Percentiles rank a stretch among this genome's conserved stretches.
Evolutionary conservation across 352 stramenopile genomes (phyloP).

Genomic region (Globisporangium canariense): DNA sequence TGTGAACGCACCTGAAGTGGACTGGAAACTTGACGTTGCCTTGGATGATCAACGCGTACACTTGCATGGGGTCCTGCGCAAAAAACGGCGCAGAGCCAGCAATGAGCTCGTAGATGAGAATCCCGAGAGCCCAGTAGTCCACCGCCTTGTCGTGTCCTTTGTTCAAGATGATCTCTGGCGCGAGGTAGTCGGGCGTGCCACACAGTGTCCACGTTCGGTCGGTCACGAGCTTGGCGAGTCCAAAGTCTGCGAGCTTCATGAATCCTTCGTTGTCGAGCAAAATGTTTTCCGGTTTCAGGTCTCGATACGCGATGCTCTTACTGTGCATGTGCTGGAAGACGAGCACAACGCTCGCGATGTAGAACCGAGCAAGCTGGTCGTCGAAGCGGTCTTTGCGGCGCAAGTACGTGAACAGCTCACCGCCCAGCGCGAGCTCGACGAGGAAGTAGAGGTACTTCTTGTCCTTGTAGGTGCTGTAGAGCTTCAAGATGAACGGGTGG

Average conservation of each 20-base stretch:
- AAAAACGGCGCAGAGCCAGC: constrained; percentile 86
- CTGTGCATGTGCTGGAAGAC: constrained; percentile 90
- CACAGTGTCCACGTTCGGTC: constrained; percentile 89
- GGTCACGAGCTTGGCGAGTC: constrained; percentile 87
- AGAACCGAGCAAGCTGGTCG: constrained; percentile 78
- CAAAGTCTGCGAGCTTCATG: constrained; percentile 91
- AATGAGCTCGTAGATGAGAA: constrained; percentile 90
- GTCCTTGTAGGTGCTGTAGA: constrained; percentile 89
- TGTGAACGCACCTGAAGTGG: constrained; percentile 59
- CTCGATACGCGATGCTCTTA: constrained; percentile 88
- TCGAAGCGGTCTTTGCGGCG: constrained; percentile 69
- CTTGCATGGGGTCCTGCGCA: constrained; percentile 88
- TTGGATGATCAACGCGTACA: constrained; percentile 90
- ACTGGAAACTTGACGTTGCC: constrained; percentile 84
- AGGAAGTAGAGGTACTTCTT: constrained; percentile 89
- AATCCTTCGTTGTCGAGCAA: constrained; percentile 82
- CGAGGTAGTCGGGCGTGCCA: constrained; percentile 91
- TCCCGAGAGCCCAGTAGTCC: constrained; percentile 90
- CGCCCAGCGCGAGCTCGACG: constrained; percentile 89
- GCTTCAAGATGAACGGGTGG: constrained; percentile 91
- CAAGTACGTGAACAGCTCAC: constrained; percentile 92
- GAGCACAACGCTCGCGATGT: constrained; percentile 87
- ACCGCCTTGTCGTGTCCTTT: constrained; percentile 89
- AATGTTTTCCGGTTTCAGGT: constrained; percentile 90
- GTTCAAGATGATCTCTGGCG: constrained; percentile 91